Evolutionary conservation across 805 yeast genomes (phyloP).

Genomic region (Candida insectorum): DNA sequence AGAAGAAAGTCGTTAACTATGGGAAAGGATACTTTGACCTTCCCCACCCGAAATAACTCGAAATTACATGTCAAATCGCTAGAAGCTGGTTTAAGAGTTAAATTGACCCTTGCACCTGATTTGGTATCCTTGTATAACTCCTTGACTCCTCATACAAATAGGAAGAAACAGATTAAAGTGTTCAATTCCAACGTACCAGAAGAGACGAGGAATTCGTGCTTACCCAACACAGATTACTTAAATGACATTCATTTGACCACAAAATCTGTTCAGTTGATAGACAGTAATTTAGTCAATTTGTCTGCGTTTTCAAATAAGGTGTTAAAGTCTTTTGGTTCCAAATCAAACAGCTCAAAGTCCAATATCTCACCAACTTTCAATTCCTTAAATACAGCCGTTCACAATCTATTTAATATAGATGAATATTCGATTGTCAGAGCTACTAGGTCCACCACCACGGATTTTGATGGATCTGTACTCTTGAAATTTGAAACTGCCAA

Average conservation of each 20-base stretch:
- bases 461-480: slow-evolving; percentile 48
- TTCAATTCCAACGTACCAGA: slow-evolving; percentile 7
- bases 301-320: slow-evolving; percentile 33
- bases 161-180: slow-evolving; percentile 16
- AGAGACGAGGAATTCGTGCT: slow-evolving; percentile 1
- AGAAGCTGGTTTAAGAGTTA: slow-evolving; percentile 49
- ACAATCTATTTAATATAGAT: slow-evolving; percentile 35
- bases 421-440: slow-evolving; percentile 48
- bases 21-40: no score
- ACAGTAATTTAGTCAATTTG: slow-evolving; percentile 36
- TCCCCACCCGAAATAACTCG: no score
- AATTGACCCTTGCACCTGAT: slow-evolving; percentile 46
- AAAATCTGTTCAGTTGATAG: slow-evolving; percentile 34
- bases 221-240: slow-evolving; percentile 4
- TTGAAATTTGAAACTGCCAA: slow-evolving; percentile 53
- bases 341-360: slow-evolving; percentile 1
- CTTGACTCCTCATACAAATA: slow-evolving; percentile 30
- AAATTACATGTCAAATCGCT: slow-evolving; percentile 42
- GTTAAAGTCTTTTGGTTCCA: slow-evolving; percentile 26
- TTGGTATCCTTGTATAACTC: slow-evolving; percentile 42
- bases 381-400: slow-evolving; percentile 46
- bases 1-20: slow-evolving; percentile 27
- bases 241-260: slow-evolving; percentile 11
- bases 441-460: slow-evolving; percentile 53
- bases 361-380: slow-evolving; percentile 29